Evolutionary conservation across 1,284 basidiomycete genomes (phyloP).

Genomic region (Somion occarium): DNA sequence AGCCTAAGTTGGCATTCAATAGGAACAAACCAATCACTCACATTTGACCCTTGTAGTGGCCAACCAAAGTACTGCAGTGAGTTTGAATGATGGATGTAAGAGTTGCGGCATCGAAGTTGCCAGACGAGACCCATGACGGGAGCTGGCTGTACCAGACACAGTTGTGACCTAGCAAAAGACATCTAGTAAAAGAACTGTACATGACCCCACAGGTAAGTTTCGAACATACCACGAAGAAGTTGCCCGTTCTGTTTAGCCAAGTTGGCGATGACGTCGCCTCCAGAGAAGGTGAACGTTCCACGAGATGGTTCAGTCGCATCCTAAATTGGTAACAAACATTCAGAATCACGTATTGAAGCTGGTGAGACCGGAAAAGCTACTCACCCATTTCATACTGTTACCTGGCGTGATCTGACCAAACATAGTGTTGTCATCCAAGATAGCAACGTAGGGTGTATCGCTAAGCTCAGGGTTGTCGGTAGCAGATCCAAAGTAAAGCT

Average conservation of each 20-base stretch:
- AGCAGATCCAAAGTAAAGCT: conserved; percentile 57
- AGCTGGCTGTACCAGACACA: conserved; percentile 56
- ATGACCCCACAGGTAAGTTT: no score
- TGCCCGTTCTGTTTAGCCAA: conserved; percentile 32
- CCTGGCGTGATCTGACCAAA: conserved; percentile 50
- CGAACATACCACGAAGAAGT: conserved; percentile 29
- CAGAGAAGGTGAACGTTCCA: conserved; percentile 42
- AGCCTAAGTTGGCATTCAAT: not conserved
- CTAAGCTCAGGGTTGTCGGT: conserved; percentile 52
- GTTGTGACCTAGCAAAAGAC: conserved; percentile 32
- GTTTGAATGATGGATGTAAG: conserved; percentile 40
- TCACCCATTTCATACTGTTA: conserved; percentile 55
- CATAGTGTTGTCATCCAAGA: conserved; percentile 37
- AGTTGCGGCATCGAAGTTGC: conserved; percentile 37
- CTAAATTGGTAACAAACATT: conserved; percentile 20
- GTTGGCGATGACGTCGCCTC: conserved; percentile 40
- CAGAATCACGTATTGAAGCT: not conserved
- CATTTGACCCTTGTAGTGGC: conserved; percentile 47
- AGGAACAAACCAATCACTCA: conserved; percentile 22
- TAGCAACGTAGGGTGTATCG: conserved; percentile 38
- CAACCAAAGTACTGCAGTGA: conserved; percentile 42
- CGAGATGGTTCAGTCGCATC: conserved; percentile 49
- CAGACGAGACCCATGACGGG: conserved; percentile 43
- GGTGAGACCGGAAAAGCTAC: conserved; percentile 4
- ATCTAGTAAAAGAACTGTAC: not conserved